phyloP scores from a whole-genome alignment of 352 stramenopile genomes.

The Phytopythium kandeliae region DNA sequence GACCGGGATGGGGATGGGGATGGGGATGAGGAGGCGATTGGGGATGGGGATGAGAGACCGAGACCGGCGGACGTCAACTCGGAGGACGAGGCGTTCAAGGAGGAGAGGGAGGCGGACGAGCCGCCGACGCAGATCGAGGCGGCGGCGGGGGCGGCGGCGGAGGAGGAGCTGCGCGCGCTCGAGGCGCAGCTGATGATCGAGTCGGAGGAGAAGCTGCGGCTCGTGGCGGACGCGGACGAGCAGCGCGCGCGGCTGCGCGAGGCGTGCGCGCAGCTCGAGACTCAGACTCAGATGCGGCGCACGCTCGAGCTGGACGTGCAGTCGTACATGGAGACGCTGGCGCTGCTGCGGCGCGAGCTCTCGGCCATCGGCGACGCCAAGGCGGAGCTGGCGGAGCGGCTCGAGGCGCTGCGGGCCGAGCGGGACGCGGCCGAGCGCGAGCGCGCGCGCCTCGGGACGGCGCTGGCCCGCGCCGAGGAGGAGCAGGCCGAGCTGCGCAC shows the following conservation, averaged over 20 bases:
- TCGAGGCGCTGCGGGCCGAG: slow-evolving; percentile 28
- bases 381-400: slow-evolving; percentile 26
- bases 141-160: background rate
- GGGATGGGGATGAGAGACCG: too few species aligned
- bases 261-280: slow-evolving; percentile 30
- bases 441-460: slow-evolving; percentile 15
- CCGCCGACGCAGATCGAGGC: background rate
- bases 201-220: slow-evolving; percentile 40
- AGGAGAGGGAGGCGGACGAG: background rate
- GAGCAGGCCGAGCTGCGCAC: slow-evolving; percentile 54
- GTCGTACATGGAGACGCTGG: slow-evolving; percentile 60
- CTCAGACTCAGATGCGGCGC: slow-evolving; percentile 23
- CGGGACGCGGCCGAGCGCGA: slow-evolving; percentile 28
- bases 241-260: slow-evolving; percentile 10
- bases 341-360: slow-evolving; percentile 45
- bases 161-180: slow-evolving; percentile 41
- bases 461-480: slow-evolving; percentile 32
- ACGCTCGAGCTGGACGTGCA: slow-evolving; percentile 57
- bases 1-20: too few species aligned
- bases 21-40: too few species aligned
- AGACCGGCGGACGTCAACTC: too few species aligned
- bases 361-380: slow-evolving; percentile 39
- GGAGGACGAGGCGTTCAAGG: background rate
- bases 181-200: slow-evolving; percentile 46
- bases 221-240: slow-evolving; percentile 4